Conservation (phyloP, 108 stramenopile genomes). For the Skeletonema marinoi region DNA sequence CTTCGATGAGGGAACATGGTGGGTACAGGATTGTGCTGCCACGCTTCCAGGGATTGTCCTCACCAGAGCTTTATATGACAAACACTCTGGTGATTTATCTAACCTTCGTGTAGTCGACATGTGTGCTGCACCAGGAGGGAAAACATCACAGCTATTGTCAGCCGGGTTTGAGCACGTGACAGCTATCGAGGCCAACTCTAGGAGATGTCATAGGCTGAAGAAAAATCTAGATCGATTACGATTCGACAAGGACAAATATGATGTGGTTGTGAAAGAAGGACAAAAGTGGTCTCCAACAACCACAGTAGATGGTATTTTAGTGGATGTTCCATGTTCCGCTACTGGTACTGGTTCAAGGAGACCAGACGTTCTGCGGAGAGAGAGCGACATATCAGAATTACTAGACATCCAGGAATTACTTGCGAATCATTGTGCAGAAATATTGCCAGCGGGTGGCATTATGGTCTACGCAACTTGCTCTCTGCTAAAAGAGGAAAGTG, state of each 20-base stretch:
- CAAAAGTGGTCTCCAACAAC: conserved; percentile 54
- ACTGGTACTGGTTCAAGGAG: conserved; percentile 78
- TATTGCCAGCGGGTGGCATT: conserved; percentile 65
- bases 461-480: conserved; percentile 84
- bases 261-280: conserved; percentile 68
- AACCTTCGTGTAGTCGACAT: conserved; percentile 88
- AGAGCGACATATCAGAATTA: conserved; percentile 53
- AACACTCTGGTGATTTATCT: conserved; percentile 26
- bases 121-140: conserved; percentile 97
- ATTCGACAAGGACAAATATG: conserved; percentile 46
- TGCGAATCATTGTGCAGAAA: conserved; percentile 65
- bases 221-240: conserved; percentile 66
- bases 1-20: conserved; percentile 79
- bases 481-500: conserved; percentile 60
- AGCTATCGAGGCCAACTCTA: conserved; percentile 65
- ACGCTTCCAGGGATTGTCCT: conserved; percentile 76
- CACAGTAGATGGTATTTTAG: conserved; percentile 58
- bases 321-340: conserved; percentile 84
- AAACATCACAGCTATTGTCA: conserved; percentile 92
- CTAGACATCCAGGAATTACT: conserved; percentile 52
- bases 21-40: conserved; percentile 84
- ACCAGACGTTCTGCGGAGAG: conserved; percentile 75
- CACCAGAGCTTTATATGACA: conserved; percentile 38
- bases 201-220: conserved; percentile 49
- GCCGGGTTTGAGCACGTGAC: conserved; percentile 76